These are phyloP conservation scores for Teunomyces kruisii DNA, from an alignment of 805 yeast species.

Conservation along the genomic window DNA sequence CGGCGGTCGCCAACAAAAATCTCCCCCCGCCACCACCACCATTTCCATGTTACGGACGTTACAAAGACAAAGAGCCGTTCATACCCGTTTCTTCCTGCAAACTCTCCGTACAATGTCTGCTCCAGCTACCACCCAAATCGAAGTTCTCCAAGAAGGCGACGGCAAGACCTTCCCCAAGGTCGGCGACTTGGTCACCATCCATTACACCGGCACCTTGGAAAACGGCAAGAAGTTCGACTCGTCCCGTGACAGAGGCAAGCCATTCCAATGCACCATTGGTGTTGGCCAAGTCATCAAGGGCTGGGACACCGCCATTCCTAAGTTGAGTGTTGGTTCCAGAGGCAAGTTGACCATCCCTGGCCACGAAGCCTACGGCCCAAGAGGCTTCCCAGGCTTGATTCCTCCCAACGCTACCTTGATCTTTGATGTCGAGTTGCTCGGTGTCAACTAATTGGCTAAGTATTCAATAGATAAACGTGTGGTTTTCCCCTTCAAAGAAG, in stretches of 20 bases:
- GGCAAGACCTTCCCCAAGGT: constrained; percentile 80
- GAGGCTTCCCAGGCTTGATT: constrained; percentile 95
- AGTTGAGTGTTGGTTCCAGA: constrained; percentile 88
- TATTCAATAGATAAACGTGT: neutral
- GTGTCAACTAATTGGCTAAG: constrained; percentile 42
- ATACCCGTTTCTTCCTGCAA: constrained; percentile 1
- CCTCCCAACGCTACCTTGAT: constrained; percentile 95
- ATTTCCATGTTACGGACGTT: constrained; percentile 1
- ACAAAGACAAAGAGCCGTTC: neutral
- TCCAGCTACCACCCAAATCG: constrained; percentile 41
- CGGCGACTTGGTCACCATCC: constrained; percentile 90
- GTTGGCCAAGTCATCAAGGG: constrained; percentile 96
- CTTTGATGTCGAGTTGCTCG: constrained; percentile 75
- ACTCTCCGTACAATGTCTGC: constrained; percentile 31
- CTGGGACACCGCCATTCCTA: constrained; percentile 94
- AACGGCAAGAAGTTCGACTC: constrained; percentile 96
- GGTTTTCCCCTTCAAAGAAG: too few species aligned
- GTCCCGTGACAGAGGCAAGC: constrained; percentile 91
- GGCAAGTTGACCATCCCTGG: constrained; percentile 93
- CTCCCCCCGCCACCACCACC: neutral
- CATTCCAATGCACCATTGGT: constrained; percentile 92
- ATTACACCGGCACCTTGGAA: constrained; percentile 93
- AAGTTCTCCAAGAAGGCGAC: constrained; percentile 63
- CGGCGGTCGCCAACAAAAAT: neutral
- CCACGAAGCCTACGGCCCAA: constrained; percentile 86